Conservation (phyloP, 2,329 filamentous ascomycete genomes). For the Pezicula rhizophila region DNA sequence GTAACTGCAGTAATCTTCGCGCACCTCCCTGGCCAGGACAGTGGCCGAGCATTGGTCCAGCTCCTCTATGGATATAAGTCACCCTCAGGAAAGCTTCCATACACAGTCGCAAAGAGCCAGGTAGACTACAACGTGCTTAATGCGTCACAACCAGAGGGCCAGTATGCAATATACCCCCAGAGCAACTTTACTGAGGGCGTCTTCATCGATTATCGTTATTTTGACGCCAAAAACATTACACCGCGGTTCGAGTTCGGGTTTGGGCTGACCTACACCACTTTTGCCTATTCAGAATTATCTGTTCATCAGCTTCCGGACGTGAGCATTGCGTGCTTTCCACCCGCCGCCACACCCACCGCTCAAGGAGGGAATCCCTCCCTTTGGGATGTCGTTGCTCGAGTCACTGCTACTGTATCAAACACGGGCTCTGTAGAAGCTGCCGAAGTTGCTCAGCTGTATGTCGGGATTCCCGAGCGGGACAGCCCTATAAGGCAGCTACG, state of each 20-base stretch:
- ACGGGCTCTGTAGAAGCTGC: constrained; percentile 33
- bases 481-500: constrained; percentile 63
- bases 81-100: constrained; percentile 31
- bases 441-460: constrained; percentile 29
- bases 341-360: constrained; percentile 46
- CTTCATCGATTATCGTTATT: constrained; percentile 46
- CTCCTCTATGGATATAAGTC: constrained; percentile 55
- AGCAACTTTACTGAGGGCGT: constrained; percentile 42
- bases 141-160: constrained; percentile 48
- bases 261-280: constrained; percentile 75
- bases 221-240: constrained; percentile 57
- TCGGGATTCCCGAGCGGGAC: constrained; percentile 68
- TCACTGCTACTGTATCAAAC: constrained; percentile 41
- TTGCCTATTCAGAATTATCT: constrained; percentile 68
- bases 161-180: too few species aligned
- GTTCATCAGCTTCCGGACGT: too few species aligned
- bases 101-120: constrained; percentile 56
- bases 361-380: constrained; percentile 46
- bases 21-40: constrained; percentile 55
- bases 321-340: constrained; percentile 45
- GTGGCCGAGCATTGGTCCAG: constrained; percentile 53
- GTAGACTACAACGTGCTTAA: constrained; percentile 43
- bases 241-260: constrained; percentile 79
- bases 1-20: constrained; percentile 56
- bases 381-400: constrained; percentile 43